A percentile compares a stretch with the other conserved stretches of the same genome.
These are phyloP conservation scores for Boeremia exigua DNA, from an alignment of 2,329 filamentous ascomycete species.

Conservation along the genomic window DNA sequence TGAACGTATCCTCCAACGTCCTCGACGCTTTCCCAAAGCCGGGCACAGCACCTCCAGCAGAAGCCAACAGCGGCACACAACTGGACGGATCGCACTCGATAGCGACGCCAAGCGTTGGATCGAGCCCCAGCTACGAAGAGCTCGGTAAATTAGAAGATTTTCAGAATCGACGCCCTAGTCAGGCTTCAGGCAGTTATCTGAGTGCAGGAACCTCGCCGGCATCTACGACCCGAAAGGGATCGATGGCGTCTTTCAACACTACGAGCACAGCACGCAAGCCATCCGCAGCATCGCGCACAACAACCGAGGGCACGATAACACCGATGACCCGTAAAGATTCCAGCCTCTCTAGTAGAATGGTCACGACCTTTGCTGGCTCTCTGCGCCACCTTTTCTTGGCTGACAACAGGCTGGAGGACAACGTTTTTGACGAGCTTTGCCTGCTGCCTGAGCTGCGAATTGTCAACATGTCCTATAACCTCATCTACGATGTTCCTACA, in stretches of 20 bases:
- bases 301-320: constrained; percentile 64
- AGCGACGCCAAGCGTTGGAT: constrained; percentile 50
- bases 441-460: constrained; percentile 83
- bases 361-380: constrained; percentile 86
- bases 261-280: constrained; percentile 67
- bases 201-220: constrained; percentile 77
- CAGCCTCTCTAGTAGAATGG: constrained; percentile 76
- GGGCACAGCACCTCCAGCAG: constrained; percentile 68
- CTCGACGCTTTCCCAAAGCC: constrained; percentile 90
- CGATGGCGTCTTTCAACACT: constrained; percentile 78
- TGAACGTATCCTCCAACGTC: constrained; percentile 96
- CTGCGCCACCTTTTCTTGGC: constrained; percentile 85
- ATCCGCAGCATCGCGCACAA: constrained; percentile 75
- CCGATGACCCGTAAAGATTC: constrained; percentile 82
- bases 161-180: constrained; percentile 76
- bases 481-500: constrained; percentile 89
- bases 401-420: constrained; percentile 92
- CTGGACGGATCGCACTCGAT: constrained; percentile 52
- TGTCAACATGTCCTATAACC: constrained; percentile 93
- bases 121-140: constrained; percentile 79
- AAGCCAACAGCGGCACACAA: constrained; percentile 41
- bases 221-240: constrained; percentile 73
- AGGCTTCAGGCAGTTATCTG: constrained; percentile 77
- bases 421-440: constrained; percentile 90
- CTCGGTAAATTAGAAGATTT: constrained; percentile 70